Base-by-base conservation (phyloP, 176 grass and related monocot genomes). In the Paspalum vaginatum region DNA sequence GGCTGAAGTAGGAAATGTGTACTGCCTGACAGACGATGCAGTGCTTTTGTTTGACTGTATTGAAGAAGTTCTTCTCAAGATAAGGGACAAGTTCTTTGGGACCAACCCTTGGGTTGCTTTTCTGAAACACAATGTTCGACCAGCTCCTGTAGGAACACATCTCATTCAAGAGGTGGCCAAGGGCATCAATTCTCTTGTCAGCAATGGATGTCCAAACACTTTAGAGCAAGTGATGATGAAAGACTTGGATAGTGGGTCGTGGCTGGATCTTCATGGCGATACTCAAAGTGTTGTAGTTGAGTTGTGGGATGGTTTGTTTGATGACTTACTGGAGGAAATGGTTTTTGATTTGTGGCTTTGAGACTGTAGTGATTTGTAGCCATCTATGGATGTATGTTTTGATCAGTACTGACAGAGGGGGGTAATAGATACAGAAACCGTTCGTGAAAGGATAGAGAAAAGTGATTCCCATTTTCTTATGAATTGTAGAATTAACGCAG, bases 31-130 rank as follows among this genome's bases (percentile, higher is more conserved):
- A 72, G 85, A 99, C 16, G 93, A 95, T 40, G 78, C 83, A 6
- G 88, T 91, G 79, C 83, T 92, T 78, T 84, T 97, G 17, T 93
- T 97, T 58, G 85, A 93, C 78, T 90, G 87, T 32, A 85, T 95
- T 25, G 89, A 85, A 59, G 87, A 95, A 77, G 83, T 85, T 63
- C 81, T 95, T 61, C 58, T 75, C 44, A 37, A 77, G 38, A 89
- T 95, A 79, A 83, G 58, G 43, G 63, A 82, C 37, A 81, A 43
- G 45, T 92, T 87, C 82, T 87, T 86, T 26, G 70, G 73, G 41
- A n/a, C 47, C 43, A 14, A 60, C 32, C 87, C 85, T 78, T 82
- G 85, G 85, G 51, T 88, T 24, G 72, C 73, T 85, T 84, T 89
- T 76, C 62, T 88, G 73, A 89, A 97, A 58, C 71, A 72, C 42